Evolutionary conservation across 1,284 basidiomycete genomes (phyloP).

Genomic region (Athelia sp.): DNA sequence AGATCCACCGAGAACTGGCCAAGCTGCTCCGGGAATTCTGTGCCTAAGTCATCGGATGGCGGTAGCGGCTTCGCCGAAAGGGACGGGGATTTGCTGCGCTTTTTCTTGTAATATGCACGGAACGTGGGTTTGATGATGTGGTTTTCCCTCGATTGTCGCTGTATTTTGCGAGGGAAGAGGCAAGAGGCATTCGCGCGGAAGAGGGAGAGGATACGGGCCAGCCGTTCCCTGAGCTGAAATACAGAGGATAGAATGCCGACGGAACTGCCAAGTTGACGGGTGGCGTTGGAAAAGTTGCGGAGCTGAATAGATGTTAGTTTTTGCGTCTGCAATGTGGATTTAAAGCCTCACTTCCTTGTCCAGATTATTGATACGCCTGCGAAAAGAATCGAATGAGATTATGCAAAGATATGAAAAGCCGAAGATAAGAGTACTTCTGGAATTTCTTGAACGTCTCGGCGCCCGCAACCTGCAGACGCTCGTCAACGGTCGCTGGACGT

Average conservation of each 20-base stretch:
- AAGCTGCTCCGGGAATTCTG: conserved; percentile 62
- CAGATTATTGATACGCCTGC: conserved; percentile 52
- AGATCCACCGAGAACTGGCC: conserved; percentile 55
- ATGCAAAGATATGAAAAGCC: too few species aligned
- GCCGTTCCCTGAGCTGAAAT: conserved; percentile 60
- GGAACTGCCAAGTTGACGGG: conserved; percentile 66
- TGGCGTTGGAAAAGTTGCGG: conserved; percentile 66
- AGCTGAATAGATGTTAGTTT: conserved; percentile 34
- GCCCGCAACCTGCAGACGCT: conserved; percentile 58
- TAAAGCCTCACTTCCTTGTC: conserved; percentile 51
- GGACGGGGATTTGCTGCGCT: conserved; percentile 18
- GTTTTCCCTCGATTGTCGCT: conserved; percentile 37
- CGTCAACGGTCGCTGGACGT: conserved; percentile 53
- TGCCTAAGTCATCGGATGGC: conserved; percentile 50
- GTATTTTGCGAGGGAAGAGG: conserved; percentile 60
- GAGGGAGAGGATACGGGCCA: conserved; percentile 59
- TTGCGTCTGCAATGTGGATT: neutral
- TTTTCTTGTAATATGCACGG: conserved; percentile 10
- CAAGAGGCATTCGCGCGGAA: conserved; percentile 69
- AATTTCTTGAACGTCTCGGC: conserved; percentile 60
- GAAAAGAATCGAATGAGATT: too few species aligned
- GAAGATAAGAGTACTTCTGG: too few species aligned
- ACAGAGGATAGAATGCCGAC: conserved; percentile 69
- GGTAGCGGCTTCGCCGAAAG: conserved; percentile 35
- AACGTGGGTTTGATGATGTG: conserved; percentile 30